Base-by-base conservation (phyloP, 1,284 basidiomycete genomes). In the Hemileia vastatrix region DNA sequence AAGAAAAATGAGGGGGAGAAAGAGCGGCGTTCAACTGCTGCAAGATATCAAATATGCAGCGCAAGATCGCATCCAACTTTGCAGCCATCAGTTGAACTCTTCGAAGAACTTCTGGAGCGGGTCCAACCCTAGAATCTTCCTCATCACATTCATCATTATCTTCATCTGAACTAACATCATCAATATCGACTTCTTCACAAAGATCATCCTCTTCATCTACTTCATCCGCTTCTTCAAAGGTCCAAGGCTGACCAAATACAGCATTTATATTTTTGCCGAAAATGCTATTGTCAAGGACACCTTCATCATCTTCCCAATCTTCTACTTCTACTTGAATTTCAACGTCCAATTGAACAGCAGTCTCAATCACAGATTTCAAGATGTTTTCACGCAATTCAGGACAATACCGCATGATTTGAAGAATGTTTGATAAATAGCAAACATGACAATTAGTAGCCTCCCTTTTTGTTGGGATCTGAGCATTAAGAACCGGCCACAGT, bases 241-340 rank as follows among this genome's bases (percentile, higher is more conserved):
- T 33, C 64, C 64, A 54, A 61, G 70, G 68, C 59, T 74, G 61
- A 43, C 70, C 68, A 48, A 73, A 66, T 32, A 69, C 48, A 19
- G 70, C 69, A 4, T 66, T 57, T 9, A 68, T 63, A 13, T 61
- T 68, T 49, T 67, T 65, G 24, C 58, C 64, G 52, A 63, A 70
- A 19, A 64, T 62, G 50, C 65, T 66, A 40, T 70, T 67, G 9
- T 66, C 65, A 4, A 65, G 32, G 1, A 77, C 77, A 1, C 80
- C 80, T 11, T 80, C 80, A 2, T 82, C 80, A 11, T 77, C 77
- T 63, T 95, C 93, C 18, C 94, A 79, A 68, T 96, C 92, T 74
- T 97, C 94, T 2, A 94, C 76, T 71, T 94, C 91, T 19, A 93
- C 87, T 76, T 96, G 94, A 54, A 99, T 95, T 77, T 98, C 94